phyloP scores from a whole-genome alignment of 371 early-diverging fungal species.

The Dinochytrium kinnereticum region DNA sequence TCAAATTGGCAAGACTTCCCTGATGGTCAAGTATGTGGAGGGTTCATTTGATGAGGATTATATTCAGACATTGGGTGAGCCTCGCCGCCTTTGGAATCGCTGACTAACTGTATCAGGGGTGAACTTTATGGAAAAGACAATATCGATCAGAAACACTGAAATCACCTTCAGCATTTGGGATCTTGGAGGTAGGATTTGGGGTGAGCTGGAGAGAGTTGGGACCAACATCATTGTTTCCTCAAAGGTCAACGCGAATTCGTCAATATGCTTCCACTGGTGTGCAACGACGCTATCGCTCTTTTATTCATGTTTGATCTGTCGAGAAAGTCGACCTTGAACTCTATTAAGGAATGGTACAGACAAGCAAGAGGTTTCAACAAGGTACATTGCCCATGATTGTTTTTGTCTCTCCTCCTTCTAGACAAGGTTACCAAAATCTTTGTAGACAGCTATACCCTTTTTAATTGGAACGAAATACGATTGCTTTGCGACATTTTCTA shows the following conservation, averaged over 20 bases:
- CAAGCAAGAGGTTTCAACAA: constrained; percentile 96
- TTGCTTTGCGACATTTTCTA: constrained; percentile 79
- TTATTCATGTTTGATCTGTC: constrained; percentile 96
- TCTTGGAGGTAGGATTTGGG: constrained; percentile 78
- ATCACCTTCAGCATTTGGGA: constrained; percentile 99
- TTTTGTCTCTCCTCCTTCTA: neutral
- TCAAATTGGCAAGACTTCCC: constrained; percentile 98
- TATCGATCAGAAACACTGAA: constrained; percentile 85
- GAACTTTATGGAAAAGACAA: constrained; percentile 98
- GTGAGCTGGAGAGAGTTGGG: too few relatives aligned
- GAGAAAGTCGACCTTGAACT: constrained; percentile 89
- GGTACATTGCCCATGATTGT: constrained; percentile 51
- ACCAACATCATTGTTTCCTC: constrained; percentile 6
- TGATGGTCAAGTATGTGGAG: constrained; percentile 99
- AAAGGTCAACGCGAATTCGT: constrained; percentile 95
- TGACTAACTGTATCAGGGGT: constrained; percentile 68
- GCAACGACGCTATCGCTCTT: constrained; percentile 93
- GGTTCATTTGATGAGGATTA: constrained; percentile 95
- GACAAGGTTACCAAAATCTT: neutral
- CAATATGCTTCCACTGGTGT: constrained; percentile 96
- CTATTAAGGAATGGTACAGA: constrained; percentile 94
- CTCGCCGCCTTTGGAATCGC: neutral
- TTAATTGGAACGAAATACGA: constrained; percentile 98
- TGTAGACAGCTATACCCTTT: constrained; percentile 88
- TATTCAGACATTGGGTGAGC: constrained; percentile 91